These are phyloP conservation scores for Taiozyma sp. DNA, from an alignment of 1,139 yeast species.

Conservation along the genomic window DNA sequence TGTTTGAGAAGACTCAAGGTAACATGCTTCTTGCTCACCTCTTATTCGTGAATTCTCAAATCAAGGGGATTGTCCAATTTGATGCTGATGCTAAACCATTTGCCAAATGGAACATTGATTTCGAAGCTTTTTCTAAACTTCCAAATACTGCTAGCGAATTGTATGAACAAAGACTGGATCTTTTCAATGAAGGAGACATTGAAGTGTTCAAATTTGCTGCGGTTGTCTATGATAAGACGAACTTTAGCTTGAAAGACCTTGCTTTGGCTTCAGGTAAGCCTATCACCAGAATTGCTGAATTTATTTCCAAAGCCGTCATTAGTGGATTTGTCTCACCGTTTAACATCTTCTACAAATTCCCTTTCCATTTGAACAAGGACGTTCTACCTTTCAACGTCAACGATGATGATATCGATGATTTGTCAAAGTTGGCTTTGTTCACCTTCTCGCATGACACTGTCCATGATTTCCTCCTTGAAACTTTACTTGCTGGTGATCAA, in stretches of 20 bases:
- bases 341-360: slow-evolving; percentile 42
- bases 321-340: slow-evolving; percentile 35
- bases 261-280: slow-evolving; percentile 35
- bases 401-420: slow-evolving; percentile 32
- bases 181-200: slow-evolving; percentile 9
- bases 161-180: slow-evolving; percentile 4
- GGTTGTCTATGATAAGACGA: slow-evolving; percentile 35
- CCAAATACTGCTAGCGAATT: slow-evolving; percentile 3
- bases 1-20: slow-evolving; percentile 25
- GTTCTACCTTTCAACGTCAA: slow-evolving; percentile 35
- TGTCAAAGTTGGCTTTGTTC: slow-evolving; percentile 35
- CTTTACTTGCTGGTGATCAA: slow-evolving; percentile 25
- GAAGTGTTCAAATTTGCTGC: slow-evolving; percentile 39
- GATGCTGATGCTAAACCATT: slow-evolving; percentile 9
- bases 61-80: slow-evolving; percentile 3
- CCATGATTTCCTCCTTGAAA: slow-evolving; percentile 23
- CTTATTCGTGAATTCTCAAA: slow-evolving; percentile 2
- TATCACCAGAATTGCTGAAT: slow-evolving; percentile 18
- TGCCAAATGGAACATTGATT: slow-evolving; percentile 24
- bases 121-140: slow-evolving; percentile 11
- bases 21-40: slow-evolving; percentile 21
- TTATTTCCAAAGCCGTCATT: slow-evolving; percentile 34
- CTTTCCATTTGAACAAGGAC: slow-evolving; percentile 35
- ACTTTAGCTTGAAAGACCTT: slow-evolving; percentile 39
- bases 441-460: slow-evolving; percentile 35